Percentiles rank a stretch among this genome's conserved stretches.
Conservation (phyloP, 306 rosid species). For the Sechiopsis laciniata region DNA sequence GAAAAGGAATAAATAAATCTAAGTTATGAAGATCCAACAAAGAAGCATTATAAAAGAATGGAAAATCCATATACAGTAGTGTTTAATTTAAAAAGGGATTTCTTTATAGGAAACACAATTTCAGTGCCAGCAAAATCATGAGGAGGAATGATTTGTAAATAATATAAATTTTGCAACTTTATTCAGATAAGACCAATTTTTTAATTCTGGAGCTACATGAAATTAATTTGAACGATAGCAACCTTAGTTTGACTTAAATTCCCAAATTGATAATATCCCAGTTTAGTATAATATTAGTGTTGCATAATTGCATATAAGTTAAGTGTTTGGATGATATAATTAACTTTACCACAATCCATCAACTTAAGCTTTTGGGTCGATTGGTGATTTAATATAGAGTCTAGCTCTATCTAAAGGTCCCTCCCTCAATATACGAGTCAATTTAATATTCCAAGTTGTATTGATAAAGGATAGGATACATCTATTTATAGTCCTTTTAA, state of each 20-base stretch:
- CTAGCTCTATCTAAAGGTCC: no score
- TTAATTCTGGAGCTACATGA: neutral
- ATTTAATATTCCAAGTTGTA: no score
- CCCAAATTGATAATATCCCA: neutral
- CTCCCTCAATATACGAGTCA: no score
- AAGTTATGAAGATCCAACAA: neutral
- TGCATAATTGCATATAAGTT: neutral
- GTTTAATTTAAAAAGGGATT: neutral
- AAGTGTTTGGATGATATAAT: neutral
- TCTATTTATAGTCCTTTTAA: no score
- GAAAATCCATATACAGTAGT: neutral
- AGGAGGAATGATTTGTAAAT: no score
- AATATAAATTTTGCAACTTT: neutral
- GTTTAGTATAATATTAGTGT: neutral
- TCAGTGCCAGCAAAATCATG: no score
- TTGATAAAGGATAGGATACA: no score
- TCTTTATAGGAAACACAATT: neutral
- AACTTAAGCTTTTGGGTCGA: no score
- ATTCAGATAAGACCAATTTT: neutral
- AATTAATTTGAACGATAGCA: neutral
- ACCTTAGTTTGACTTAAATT: neutral
- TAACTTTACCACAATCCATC: no score
- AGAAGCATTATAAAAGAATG: neutral
- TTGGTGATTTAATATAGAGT: no score
- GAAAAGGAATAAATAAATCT: neutral